phyloP scores from a whole-genome alignment of 1,139 yeast genomes.

The Yamadazyma spencermartinsiae region DNA sequence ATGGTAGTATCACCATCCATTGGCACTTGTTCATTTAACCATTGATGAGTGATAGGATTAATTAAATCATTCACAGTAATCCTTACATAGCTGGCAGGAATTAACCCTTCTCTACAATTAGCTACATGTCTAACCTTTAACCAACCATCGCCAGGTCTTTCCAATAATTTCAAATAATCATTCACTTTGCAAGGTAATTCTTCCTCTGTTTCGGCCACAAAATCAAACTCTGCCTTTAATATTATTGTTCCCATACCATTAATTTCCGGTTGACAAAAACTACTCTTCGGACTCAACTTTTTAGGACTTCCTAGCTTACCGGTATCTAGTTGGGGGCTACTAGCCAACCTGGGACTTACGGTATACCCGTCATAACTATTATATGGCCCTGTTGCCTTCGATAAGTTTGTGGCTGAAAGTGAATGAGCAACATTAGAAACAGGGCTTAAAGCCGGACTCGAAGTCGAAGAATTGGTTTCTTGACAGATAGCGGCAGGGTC shows the following conservation, averaged over 20 bases:
- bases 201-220: conserved; percentile 32
- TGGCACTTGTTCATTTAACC: conserved; percentile 29
- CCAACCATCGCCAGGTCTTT: conserved; percentile 47
- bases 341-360: background rate
- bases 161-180: conserved; percentile 39
- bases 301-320: background rate
- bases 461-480: background rate
- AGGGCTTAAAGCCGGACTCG: background rate
- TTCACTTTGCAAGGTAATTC: conserved; percentile 38
- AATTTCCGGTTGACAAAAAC: background rate
- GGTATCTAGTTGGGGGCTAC: background rate
- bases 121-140: conserved; percentile 40
- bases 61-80: conserved; percentile 42
- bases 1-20: conserved; percentile 5
- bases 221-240: conserved; percentile 25
- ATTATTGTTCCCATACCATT: conserved; percentile 1
- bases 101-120: conserved; percentile 34
- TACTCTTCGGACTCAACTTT: background rate
- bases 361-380: background rate
- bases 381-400: background rate
- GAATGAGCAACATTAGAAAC: background rate
- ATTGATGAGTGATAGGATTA: conserved; percentile 38
- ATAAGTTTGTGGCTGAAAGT: background rate
- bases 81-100: conserved; percentile 45
- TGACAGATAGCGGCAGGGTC: background rate